A percentile compares a stretch with the other conserved stretches of the same genome.
Evolutionary conservation across 306 rosid genomes (phyloP).

Genomic region (Psophocarpus tetragonolobus): DNA sequence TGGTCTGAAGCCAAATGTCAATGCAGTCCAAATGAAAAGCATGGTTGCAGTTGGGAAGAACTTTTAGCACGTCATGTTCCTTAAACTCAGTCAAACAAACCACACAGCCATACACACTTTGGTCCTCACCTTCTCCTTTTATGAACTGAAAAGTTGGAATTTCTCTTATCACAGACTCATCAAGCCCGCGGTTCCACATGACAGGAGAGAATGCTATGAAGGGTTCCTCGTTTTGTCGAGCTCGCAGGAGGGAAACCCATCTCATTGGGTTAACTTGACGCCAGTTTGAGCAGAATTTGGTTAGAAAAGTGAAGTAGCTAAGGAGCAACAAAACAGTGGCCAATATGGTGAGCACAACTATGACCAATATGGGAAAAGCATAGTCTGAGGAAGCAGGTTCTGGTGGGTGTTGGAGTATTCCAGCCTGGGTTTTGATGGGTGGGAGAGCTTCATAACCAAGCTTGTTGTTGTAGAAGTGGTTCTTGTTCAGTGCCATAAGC

Average conservation of each 20-base stretch:
- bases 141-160: constrained; percentile 61
- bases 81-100: constrained; percentile 64
- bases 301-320: constrained; percentile 52
- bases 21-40: constrained; percentile 70
- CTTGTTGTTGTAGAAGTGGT: constrained; percentile 37
- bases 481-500: constrained; percentile 47
- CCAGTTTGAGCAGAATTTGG: constrained; percentile 55
- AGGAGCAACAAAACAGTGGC: constrained; percentile 56
- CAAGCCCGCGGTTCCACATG: constrained; percentile 56
- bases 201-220: constrained; percentile 60
- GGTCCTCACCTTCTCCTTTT: constrained; percentile 34
- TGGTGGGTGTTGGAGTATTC: constrained; percentile 20
- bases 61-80: constrained; percentile 45
- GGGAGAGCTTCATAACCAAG: constrained; percentile 46
- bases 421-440: constrained; percentile 39
- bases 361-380: constrained; percentile 55
- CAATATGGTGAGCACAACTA: constrained; percentile 49
- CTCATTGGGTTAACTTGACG: constrained; percentile 48
- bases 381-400: constrained; percentile 44
- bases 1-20: constrained; percentile 60
- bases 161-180: constrained; percentile 54
- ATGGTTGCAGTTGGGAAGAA: constrained; percentile 60
- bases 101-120: constrained; percentile 50
- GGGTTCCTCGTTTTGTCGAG: constrained; percentile 48
- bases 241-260: constrained; percentile 42